Evolutionary conservation across 1,284 basidiomycete species (phyloP).

Genomic region (Cryptococcus sp.): DNA sequence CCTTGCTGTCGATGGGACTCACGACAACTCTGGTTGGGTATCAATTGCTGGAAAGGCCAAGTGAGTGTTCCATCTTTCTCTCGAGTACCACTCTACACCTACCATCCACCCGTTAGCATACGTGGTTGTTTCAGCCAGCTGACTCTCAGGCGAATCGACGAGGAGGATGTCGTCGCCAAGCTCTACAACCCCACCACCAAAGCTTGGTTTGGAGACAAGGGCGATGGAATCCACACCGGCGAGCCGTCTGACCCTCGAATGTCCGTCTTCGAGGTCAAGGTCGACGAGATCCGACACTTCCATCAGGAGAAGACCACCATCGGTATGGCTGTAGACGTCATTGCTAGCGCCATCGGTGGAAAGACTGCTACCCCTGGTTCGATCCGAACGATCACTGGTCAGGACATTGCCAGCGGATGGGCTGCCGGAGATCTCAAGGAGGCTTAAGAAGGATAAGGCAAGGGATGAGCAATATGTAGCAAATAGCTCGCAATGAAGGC

Average conservation of each 20-base stretch:
- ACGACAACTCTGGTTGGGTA: conserved; percentile 68
- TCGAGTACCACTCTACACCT: too few relatives aligned
- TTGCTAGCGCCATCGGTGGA: conserved; percentile 55
- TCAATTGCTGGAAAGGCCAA: conserved; percentile 70
- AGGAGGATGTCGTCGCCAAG: conserved; percentile 61
- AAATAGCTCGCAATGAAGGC: background rate
- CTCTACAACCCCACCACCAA: conserved; percentile 61
- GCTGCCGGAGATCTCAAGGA: conserved; percentile 5
- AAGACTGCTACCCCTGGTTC: conserved; percentile 59
- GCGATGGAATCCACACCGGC: conserved; percentile 80
- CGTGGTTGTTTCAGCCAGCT: background rate
- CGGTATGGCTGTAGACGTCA: conserved; percentile 53
- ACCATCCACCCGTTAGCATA: background rate
- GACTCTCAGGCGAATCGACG: conserved; percentile 52
- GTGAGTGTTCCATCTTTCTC: conserved; percentile 12
- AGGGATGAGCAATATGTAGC: background rate
- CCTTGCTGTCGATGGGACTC: conserved; percentile 64
- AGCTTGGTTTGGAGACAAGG: conserved; percentile 81
- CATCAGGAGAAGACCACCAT: conserved; percentile 52
- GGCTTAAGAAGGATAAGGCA: conserved; percentile 2
- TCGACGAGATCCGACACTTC: conserved; percentile 74
- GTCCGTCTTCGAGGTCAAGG: conserved; percentile 70
- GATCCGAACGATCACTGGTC: conserved; percentile 57
- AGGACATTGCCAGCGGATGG: conserved; percentile 51
- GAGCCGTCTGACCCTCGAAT: conserved; percentile 74